Evolutionary conservation across 108 stramenopile species (phyloP), one percentile per base, ranked within the genome.

Genomic region (Ochromonas danica): DNA sequence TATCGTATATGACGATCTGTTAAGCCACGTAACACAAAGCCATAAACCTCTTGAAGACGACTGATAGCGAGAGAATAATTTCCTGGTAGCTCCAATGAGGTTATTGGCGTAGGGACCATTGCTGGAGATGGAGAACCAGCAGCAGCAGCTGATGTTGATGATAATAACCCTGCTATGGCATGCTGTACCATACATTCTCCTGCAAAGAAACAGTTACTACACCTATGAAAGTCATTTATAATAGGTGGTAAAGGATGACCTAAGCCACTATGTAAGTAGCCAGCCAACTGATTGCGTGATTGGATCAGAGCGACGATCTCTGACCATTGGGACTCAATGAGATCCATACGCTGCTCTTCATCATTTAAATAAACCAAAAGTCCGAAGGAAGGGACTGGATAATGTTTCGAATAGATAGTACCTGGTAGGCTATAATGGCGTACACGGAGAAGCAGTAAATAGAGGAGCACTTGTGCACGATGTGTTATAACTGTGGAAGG

Each of bases 121-220:
- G n/a, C n/a, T n/a, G n/a, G n/a, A n/a, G n/a, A n/a, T n/a, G n/a
- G n/a, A n/a, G n/a, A n/a, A n/a, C n/a, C n/a, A n/a, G n/a, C n/a
- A n/a, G n/a, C n/a, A n/a, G n/a, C n/a, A n/a, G n/a, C n/a, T n/a
- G n/a, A n/a, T n/a, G n/a, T n/a, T n/a, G n/a, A n/a, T n/a, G n/a
- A n/a, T n/a, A n/a, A n/a, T n/a, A n/a, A n/a, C n/a, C n/a, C n/a
- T n/a, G n/a, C n/a, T n/a, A 31, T 31, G 3, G 43, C 17, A 60
- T 75, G 72, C 6, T 27, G 27, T 36, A 75, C n/a, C 36, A 75
- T 42, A 75, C 72, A 75, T 60, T 75, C 72, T 6, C 14, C 72
- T 6, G 72, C 72, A 10, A 10, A 33, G 35, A 14, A 75, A 60
- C 72, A 75, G 45, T 60, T 30, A 3, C 31, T 6, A 42, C 72